Evolutionary conservation across 345 rosid species (phyloP).

Genomic region (Mallotus nudiflorus): DNA sequence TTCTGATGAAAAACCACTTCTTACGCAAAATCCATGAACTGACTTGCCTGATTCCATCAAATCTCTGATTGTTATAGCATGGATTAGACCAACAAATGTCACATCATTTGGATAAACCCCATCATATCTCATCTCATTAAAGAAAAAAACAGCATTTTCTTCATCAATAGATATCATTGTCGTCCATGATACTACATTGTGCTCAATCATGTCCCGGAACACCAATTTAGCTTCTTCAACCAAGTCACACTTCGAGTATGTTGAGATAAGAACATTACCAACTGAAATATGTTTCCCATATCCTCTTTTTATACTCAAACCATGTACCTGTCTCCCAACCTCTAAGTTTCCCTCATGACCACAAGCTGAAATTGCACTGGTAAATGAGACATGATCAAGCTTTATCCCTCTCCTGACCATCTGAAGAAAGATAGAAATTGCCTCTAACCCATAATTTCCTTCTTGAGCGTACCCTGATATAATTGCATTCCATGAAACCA

Average conservation of each 20-base stretch:
- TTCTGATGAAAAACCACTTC: constrained; percentile 48
- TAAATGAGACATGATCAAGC: constrained; percentile 84
- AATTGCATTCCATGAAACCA: constrained; percentile 85
- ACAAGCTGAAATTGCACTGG: constrained; percentile 75
- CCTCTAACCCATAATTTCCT: constrained; percentile 53
- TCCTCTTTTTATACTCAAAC: constrained; percentile 67
- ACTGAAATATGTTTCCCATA: constrained; percentile 57
- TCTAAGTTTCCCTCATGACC: constrained; percentile 61
- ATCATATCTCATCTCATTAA: constrained; percentile 63
- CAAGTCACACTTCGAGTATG: constrained; percentile 64
- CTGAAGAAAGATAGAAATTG: constrained; percentile 49
- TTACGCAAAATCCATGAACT: constrained; percentile 67
- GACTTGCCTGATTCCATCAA: constrained; percentile 51
- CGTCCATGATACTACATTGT: constrained; percentile 86
- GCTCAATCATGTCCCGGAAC: constrained; percentile 55
- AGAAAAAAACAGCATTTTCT: constrained; percentile 52
- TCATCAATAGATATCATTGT: constrained; percentile 64
- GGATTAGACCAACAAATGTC: constrained; percentile 66
- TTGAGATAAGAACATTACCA: constrained; percentile 72
- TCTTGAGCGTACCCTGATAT: constrained; percentile 79
- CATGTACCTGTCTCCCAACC: constrained; percentile 75
- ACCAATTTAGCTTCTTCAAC: constrained; percentile 53
- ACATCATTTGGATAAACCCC: constrained; percentile 77
- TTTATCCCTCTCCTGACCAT: constrained; percentile 61
- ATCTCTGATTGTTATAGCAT: constrained; percentile 45